A percentile compares a stretch with the other conserved stretches of the same genome.
phyloP scores from a whole-genome alignment of 768 basidiomycete species.

The Infundibulicybe gibba region DNA sequence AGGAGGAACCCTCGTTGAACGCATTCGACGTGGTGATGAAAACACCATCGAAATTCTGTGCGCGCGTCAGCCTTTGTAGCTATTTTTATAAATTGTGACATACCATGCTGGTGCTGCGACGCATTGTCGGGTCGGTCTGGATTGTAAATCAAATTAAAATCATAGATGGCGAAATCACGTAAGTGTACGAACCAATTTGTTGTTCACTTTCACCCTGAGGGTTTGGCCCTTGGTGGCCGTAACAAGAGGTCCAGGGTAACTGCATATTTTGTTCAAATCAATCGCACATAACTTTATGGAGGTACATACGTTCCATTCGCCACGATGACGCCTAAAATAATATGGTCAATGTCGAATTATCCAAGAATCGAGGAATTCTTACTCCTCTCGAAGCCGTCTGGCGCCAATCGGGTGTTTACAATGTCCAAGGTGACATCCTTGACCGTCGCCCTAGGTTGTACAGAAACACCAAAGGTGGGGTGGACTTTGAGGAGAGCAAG shows the following conservation, averaged over 20 bases:
- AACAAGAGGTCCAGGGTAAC: conserved; percentile 23
- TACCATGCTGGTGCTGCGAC: conserved; percentile 15
- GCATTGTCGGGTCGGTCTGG: conserved; percentile 21
- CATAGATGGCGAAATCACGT: too few species aligned
- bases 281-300: too few species aligned
- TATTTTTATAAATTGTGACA: neutral
- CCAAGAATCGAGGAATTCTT: neutral
- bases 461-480: too few species aligned
- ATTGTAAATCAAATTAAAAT: too few species aligned
- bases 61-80: too few species aligned
- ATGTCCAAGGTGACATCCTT: conserved; percentile 11
- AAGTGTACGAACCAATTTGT: conserved; percentile 10
- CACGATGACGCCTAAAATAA: conserved; percentile 14
- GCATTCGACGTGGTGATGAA: conserved; percentile 30
- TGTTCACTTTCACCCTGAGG: conserved; percentile 22
- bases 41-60: conserved; percentile 41
- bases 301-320: conserved; percentile 15
- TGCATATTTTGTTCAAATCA: too few species aligned
- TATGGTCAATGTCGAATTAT: neutral
- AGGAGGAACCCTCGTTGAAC: conserved; percentile 29
- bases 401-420: conserved; percentile 14
- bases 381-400: conserved; percentile 17
- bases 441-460: neutral
- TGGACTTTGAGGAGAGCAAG: too few species aligned
- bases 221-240: conserved; percentile 18